These are phyloP conservation scores for Sarocladium strictum DNA, from an alignment of 2,329 filamentous ascomycete species.

Conservation along the genomic window DNA sequence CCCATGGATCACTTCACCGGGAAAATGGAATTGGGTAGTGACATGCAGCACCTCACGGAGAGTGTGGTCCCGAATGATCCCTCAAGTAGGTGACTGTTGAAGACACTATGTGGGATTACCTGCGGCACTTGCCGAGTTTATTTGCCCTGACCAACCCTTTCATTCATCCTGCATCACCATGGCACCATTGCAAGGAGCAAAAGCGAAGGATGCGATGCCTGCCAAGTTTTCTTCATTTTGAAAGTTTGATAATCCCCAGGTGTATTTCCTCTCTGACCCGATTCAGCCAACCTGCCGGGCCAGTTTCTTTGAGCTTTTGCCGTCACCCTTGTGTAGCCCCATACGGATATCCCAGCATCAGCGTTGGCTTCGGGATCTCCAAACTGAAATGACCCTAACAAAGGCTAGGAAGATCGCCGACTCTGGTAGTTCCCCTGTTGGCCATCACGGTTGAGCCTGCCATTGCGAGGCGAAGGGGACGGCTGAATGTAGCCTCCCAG, in stretches of 20 bases:
- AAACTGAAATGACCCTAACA: background rate
- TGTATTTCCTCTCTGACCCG: too few relatives aligned
- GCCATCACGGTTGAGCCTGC: background rate
- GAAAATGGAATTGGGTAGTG: background rate
- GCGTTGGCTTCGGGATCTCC: background rate
- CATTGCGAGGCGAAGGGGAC: background rate
- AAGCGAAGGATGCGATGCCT: background rate
- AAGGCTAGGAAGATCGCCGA: background rate
- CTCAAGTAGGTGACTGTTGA: background rate
- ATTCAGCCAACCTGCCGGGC: too few relatives aligned
- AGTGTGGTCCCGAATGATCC: background rate
- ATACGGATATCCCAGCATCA: background rate
- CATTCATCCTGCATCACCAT: background rate
- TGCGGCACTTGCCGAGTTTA: background rate
- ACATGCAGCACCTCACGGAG: background rate
- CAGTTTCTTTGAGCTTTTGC: too few relatives aligned
- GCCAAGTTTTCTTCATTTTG: background rate
- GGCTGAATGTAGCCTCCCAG: background rate
- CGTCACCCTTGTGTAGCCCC: background rate
- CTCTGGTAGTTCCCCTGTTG: background rate
- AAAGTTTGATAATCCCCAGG: too few relatives aligned
- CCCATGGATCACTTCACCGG: conserved; percentile 2
- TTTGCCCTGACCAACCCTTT: background rate
- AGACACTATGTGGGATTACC: background rate
- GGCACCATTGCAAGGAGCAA: background rate